These are phyloP conservation scores for Boletus pseudopeckii DNA, from an alignment of 768 basidiomycete species.

Conservation along the genomic window DNA sequence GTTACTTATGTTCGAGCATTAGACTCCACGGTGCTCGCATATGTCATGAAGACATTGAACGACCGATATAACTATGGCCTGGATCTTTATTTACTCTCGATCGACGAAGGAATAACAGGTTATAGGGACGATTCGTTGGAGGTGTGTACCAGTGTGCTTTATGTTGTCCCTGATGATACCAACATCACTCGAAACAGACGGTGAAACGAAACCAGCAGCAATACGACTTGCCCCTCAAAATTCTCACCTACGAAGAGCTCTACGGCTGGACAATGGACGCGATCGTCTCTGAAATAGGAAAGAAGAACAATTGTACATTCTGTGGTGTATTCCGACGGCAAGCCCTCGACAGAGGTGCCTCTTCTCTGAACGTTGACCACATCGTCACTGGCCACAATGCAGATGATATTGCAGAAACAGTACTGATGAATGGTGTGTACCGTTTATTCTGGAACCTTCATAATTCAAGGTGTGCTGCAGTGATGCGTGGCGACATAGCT, in stretches of 20 bases:
- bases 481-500: conserved; percentile 97
- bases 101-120: conserved; percentile 98
- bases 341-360: conserved; percentile 92
- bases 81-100: conserved; percentile 87
- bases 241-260: conserved; percentile 91
- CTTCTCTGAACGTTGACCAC: conserved; percentile 85
- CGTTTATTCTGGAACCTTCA: not conserved
- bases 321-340: conserved; percentile 97
- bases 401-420: conserved; percentile 98
- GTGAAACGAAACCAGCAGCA: conserved; percentile 97
- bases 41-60: conserved; percentile 95
- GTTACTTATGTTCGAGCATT: conserved; percentile 2
- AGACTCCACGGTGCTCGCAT: conserved; percentile 98
- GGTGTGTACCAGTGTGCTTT: conserved; percentile 39
- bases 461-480: conserved; percentile 40
- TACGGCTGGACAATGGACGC: conserved; percentile 99
- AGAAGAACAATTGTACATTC: conserved; percentile 98
- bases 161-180: conserved; percentile 3
- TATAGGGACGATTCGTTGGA: conserved; percentile 97
- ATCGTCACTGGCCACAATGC: conserved; percentile 99
- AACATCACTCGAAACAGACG: conserved; percentile 52
- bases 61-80: conserved; percentile 92
- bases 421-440: conserved; percentile 93
- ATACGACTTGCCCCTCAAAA: conserved; percentile 93
- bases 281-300: conserved; percentile 90